Evolutionary conservation across 805 yeast species (phyloP), one percentile per base, ranked within the genome.

Genomic region (Soucietia sequanensis): DNA sequence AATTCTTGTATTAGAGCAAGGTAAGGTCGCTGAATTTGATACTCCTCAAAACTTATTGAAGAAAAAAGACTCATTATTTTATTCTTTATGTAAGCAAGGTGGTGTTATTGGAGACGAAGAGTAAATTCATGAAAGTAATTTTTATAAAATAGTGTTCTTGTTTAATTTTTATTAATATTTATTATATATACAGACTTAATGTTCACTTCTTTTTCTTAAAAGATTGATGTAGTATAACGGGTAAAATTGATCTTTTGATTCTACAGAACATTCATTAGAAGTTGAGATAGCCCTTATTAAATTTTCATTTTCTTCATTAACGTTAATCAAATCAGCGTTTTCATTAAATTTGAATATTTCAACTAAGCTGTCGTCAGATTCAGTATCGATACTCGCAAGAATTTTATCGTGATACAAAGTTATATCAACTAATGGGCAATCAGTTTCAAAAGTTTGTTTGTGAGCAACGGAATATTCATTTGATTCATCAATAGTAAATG

Each of bases 71-170:
- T 80, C 93, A 4, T 59, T 84, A 45, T 91, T 93, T 56, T 87
- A 85, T 54, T 71, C 89, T 0, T 68, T 93, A 39, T 86, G 95
- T 47, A 74, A 81, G 42, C 85, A 85, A 54, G 95, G 93, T 28
- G 96, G 95, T 2, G 75, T 76, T 41, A 61, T 67, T 24, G 53
- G 62, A 11, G 47, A 46, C 10, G 35, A 37, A n/a, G 27, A 26
- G 20, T 23, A 39, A 15, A 13, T 23, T 13, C 7, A 7, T 18
- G n/a, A 13, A 27, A 27, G n/a, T n/a, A n/a, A n/a, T n/a, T n/a
- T 27, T 11, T 33, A 20, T 21, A 19, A 19, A 32, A 11, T 22
- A 16, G n/a, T n/a, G n/a, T n/a, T n/a, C n/a, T n/a, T n/a, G n/a
- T n/a, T n/a, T n/a, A n/a, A n/a, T 21, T 21, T 21, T 21, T 21